A percentile compares a stretch with the other conserved stretches of the same genome.
These are phyloP conservation scores for Claviceps sp. DNA, from an alignment of 2,329 filamentous ascomycete genomes.

Conservation along the genomic window DNA sequence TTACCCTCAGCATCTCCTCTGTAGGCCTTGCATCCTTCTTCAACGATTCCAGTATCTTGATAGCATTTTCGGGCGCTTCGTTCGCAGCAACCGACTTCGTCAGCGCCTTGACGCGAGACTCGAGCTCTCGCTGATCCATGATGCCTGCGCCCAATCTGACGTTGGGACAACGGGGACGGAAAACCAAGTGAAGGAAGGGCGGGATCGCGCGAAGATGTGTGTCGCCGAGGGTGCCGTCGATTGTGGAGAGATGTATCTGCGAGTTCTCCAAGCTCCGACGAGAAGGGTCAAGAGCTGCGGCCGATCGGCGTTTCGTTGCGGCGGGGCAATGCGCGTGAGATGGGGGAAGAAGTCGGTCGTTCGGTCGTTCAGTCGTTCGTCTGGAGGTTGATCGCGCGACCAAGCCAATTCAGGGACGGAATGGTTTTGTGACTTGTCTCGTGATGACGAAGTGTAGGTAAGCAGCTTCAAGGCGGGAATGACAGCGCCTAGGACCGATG, in stretches of 20 bases:
- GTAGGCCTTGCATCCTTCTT: constrained; percentile 71
- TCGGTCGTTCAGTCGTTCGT: neutral
- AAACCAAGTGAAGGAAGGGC: neutral
- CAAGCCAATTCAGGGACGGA: neutral
- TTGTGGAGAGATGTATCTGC: neutral
- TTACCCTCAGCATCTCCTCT: constrained; percentile 74
- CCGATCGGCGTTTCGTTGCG: neutral
- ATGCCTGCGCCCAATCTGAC: neutral
- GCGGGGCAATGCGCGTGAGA: neutral
- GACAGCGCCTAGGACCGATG: neutral
- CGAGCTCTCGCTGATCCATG: constrained; percentile 76
- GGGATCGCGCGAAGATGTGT: neutral
- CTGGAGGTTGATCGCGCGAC: neutral
- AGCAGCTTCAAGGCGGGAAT: neutral
- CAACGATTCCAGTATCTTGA: constrained; percentile 62
- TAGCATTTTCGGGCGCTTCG: constrained; percentile 58
- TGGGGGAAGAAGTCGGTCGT: neutral
- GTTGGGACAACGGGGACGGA: neutral
- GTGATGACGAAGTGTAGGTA: neutral
- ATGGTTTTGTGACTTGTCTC: neutral
- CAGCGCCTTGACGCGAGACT: constrained; percentile 62
- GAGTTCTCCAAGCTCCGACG: neutral
- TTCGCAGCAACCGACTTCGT: constrained; percentile 64
- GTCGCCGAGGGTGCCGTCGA: neutral
- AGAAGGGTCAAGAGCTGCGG: neutral